phyloP scores from a whole-genome alignment of 805 yeast genomes.

The Lipomyces lipofer region DNA sequence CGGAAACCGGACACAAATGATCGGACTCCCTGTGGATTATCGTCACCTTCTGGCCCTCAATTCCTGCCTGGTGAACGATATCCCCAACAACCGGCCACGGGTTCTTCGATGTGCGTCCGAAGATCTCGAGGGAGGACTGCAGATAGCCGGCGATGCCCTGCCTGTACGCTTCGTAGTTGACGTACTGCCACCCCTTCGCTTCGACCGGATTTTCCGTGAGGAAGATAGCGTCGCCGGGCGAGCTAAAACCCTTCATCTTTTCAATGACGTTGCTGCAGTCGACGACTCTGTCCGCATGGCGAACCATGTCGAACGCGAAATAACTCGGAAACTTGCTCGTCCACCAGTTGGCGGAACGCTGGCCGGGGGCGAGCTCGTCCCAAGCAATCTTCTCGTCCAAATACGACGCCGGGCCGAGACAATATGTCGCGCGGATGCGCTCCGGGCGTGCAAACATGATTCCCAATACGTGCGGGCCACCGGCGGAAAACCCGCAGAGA shows the following conservation, averaged over 20 bases:
- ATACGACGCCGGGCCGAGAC: constrained; percentile 29
- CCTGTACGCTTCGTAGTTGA: constrained; percentile 29
- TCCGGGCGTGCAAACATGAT: constrained; percentile 26
- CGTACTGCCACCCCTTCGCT: constrained; percentile 27
- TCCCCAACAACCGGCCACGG: constrained; percentile 32
- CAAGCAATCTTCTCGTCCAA: constrained; percentile 22
- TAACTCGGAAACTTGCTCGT: constrained; percentile 18
- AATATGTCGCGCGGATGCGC: constrained; percentile 17
- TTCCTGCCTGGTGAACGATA: constrained; percentile 18
- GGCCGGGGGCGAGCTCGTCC: constrained; percentile 23
- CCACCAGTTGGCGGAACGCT: constrained; percentile 18
- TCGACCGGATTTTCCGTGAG: constrained; percentile 28
- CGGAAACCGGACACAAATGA: constrained; percentile 16
- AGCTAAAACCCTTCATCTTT: constrained; percentile 21
- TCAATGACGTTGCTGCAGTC: constrained; percentile 25
- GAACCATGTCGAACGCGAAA: constrained; percentile 14
- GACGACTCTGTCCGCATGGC: constrained; percentile 13
- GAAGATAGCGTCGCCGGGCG: constrained; percentile 22
- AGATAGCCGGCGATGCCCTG: constrained; percentile 28
- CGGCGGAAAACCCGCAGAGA: constrained; percentile 32
- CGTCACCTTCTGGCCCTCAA: constrained; percentile 23
- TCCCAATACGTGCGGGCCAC: constrained; percentile 30
- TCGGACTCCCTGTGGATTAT: constrained; percentile 27
- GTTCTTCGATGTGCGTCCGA: constrained; percentile 22
- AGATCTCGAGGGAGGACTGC: constrained; percentile 28